Conservation (phyloP, 2,329 filamentous ascomycete genomes). For the Aspergillus aculeatinus region DNA sequence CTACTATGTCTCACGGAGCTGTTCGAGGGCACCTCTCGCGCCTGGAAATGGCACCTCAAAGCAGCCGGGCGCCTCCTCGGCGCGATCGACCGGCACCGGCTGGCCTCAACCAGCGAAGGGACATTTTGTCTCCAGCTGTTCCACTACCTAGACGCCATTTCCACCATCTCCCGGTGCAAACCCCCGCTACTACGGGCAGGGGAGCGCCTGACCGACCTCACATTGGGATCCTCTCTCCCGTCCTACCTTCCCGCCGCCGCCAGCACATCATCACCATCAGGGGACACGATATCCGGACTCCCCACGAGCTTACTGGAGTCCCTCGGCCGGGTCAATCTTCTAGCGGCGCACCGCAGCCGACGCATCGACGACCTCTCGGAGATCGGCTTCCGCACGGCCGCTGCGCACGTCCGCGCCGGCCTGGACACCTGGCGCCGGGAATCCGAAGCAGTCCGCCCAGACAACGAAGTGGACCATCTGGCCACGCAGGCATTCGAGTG, state of each 20-base stretch:
- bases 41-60: slow-evolving; percentile 47
- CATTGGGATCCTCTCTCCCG: background rate
- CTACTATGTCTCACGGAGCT: slow-evolving; percentile 46
- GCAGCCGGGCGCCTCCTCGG: slow-evolving; percentile 43
- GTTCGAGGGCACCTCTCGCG: slow-evolving; percentile 44
- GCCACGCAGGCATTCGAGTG: slow-evolving; percentile 44
- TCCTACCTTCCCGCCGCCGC: background rate
- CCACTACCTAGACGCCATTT: slow-evolving; percentile 32
- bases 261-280: background rate
- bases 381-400: slow-evolving; percentile 32
- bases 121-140: slow-evolving; percentile 44
- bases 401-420: slow-evolving; percentile 35
- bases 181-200: slow-evolving; percentile 23
- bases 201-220: slow-evolving; percentile 20
- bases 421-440: slow-evolving; percentile 40
- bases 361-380: slow-evolving; percentile 30
- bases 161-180: slow-evolving; percentile 32
- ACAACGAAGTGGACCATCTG: slow-evolving; percentile 28
- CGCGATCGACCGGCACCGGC: slow-evolving; percentile 30
- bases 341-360: slow-evolving; percentile 30
- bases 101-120: slow-evolving; percentile 27
- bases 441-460: slow-evolving; percentile 14
- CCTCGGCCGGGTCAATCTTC: slow-evolving; percentile 29
- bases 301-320: slow-evolving; percentile 24
- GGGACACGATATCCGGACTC: slow-evolving; percentile 23